Evolutionary conservation across 306 rosid species (phyloP).

Genomic region (Leucaena leucocephala): DNA sequence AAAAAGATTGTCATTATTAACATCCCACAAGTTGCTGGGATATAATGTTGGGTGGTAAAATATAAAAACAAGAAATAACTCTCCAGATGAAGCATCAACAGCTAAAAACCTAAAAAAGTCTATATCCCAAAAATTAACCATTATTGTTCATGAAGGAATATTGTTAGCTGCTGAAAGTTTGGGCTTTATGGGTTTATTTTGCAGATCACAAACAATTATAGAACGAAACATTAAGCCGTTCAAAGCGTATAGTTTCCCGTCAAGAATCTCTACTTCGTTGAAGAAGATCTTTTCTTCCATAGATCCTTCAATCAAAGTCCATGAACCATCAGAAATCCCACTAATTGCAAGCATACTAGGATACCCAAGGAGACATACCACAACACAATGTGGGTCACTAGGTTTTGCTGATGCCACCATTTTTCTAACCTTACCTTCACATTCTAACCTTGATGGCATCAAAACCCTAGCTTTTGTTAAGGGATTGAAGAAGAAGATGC

Average conservation of each 20-base stretch:
- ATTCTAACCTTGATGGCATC: neutral
- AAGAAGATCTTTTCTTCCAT: neutral
- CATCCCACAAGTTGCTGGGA: too few species aligned
- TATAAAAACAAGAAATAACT: neutral
- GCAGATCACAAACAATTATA: neutral
- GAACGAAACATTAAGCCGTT: neutral
- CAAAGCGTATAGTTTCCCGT: neutral
- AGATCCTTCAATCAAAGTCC: too few species aligned
- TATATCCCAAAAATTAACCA: too few species aligned
- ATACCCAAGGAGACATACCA: neutral
- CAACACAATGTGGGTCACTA: neutral
- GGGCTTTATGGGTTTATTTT: neutral
- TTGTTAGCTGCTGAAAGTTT: too few species aligned
- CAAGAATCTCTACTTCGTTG: neutral
- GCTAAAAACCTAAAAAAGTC: neutral
- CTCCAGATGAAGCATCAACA: neutral
- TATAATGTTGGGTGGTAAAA: neutral
- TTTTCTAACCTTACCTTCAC: neutral
- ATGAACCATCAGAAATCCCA: neutral
- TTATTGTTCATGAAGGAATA: too few species aligned
- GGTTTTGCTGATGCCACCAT: conserved; percentile 7
- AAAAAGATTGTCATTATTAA: too few species aligned
- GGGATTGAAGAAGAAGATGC: neutral
- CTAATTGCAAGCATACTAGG: neutral
- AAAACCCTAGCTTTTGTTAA: neutral